phyloP scores from a whole-genome alignment of 345 rosid genomes.

The Lepidium africanum region DNA sequence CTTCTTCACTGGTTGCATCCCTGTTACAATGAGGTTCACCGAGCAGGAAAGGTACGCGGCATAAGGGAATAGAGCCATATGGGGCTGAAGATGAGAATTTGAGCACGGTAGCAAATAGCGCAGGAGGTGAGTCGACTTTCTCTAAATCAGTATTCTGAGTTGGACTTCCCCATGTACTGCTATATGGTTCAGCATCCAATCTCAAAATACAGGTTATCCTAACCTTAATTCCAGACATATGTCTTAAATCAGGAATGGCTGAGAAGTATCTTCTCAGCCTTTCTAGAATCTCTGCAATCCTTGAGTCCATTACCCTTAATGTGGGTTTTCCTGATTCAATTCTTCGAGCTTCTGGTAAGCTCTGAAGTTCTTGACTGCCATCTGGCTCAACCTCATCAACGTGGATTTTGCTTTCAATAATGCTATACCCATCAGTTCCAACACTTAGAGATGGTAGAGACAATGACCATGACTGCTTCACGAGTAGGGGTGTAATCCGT shows the following conservation, averaged over 20 bases:
- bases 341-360: constrained; percentile 37
- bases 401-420: constrained; percentile 38
- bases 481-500: constrained; percentile 52
- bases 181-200: constrained; percentile 70
- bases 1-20: constrained; percentile 23
- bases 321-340: constrained; percentile 39
- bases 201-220: constrained; percentile 64
- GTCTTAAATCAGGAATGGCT: constrained; percentile 77
- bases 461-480: constrained; percentile 88
- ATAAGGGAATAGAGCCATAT: constrained; percentile 69
- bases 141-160: constrained; percentile 36
- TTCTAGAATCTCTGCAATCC: constrained; percentile 57
- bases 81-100: constrained; percentile 84
- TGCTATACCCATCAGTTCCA: constrained; percentile 43
- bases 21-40: constrained; percentile 49
- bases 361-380: constrained; percentile 28
- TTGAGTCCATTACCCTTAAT: constrained; percentile 82
- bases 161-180: constrained; percentile 40
- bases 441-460: constrained; percentile 47
- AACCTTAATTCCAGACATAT: constrained; percentile 68
- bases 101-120: constrained; percentile 78
- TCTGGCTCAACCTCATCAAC: constrained; percentile 40
- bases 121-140: constrained; percentile 53
- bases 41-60: constrained; percentile 78
- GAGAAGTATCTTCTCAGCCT: constrained; percentile 76